phyloP scores from a whole-genome alignment of 2,329 filamentous ascomycete genomes.

The Metarhizium guizhouense region DNA sequence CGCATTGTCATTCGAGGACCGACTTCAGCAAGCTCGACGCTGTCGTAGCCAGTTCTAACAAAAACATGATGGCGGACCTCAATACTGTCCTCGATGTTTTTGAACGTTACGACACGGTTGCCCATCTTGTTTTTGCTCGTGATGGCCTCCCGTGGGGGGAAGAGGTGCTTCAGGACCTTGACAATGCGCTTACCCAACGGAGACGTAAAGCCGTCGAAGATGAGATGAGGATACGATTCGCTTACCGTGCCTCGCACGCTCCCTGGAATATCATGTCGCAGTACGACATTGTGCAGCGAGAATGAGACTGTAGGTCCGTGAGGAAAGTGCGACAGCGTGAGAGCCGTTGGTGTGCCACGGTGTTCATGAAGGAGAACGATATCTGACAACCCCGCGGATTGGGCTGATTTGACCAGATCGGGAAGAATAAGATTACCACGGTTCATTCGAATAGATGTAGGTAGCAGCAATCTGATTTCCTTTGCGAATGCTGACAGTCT shows the following conservation, averaged over 20 bases:
- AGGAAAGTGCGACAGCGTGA: conserved; percentile 80
- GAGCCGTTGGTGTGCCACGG: conserved; percentile 79
- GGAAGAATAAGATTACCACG: conserved; percentile 83
- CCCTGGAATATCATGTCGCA: conserved; percentile 89
- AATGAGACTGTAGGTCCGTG: conserved; percentile 77
- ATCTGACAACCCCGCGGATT: conserved; percentile 72
- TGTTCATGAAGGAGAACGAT: conserved; percentile 87
- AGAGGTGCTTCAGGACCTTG: conserved; percentile 88
- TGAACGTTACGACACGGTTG: conserved; percentile 84
- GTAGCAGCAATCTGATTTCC: conserved; percentile 75
- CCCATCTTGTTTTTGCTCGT: conserved; percentile 69
- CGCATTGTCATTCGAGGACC: conserved; percentile 97
- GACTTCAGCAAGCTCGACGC: conserved; percentile 81
- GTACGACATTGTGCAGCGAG: conserved; percentile 83
- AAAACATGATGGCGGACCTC: conserved; percentile 81
- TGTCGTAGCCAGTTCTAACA: conserved; percentile 83
- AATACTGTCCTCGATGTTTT: conserved; percentile 88
- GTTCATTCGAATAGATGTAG: conserved; percentile 81
- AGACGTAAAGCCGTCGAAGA: conserved; percentile 89
- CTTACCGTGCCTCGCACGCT: conserved; percentile 78
- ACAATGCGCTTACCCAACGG: conserved; percentile 73
- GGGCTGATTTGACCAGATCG: conserved; percentile 74
- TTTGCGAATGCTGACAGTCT: conserved; percentile 86
- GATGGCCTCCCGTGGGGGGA: conserved; percentile 75
- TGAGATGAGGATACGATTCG: conserved; percentile 87